Percentiles rank a stretch among this genome's conserved stretches.
Conservation (phyloP, 2,329 filamentous ascomycete species). For the Raffaelea arxii region DNA sequence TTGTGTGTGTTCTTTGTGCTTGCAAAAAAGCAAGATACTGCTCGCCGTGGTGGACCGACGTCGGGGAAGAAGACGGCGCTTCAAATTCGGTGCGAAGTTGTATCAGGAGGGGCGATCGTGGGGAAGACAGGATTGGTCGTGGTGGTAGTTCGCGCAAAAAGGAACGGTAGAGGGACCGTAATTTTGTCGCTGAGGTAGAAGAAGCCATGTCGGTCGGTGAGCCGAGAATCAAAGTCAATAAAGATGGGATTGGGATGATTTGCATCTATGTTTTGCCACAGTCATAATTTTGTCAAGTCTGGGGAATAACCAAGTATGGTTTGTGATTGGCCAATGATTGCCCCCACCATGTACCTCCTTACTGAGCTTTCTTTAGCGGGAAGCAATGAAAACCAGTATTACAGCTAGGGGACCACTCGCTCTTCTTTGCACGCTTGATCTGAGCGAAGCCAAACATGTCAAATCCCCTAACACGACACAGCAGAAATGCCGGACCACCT, state of each 20-base stretch:
- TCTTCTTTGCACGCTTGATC: too few relatives aligned
- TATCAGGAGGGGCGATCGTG: slow-evolving; percentile 59
- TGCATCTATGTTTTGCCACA: too few relatives aligned
- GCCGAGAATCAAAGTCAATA: not conserved
- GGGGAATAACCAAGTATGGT: not conserved
- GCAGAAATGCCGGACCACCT: too few relatives aligned
- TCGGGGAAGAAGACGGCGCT: slow-evolving; percentile 16
- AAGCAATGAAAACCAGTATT: too few relatives aligned
- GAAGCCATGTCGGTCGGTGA: not conserved
- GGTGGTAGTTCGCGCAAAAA: slow-evolving; percentile 83
- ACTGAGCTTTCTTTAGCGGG: not conserved
- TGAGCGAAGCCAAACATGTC: too few relatives aligned
- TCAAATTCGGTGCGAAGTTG: slow-evolving; percentile 57
- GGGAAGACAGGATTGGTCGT: slow-evolving; percentile 43
- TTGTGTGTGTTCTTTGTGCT: slow-evolving; percentile 76
- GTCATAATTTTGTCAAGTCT: not conserved
- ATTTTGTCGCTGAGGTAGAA: slow-evolving; percentile 18
- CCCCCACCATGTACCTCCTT: not conserved
- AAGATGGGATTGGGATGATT: too few relatives aligned
- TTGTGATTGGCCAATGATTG: not conserved
- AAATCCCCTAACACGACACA: too few relatives aligned
- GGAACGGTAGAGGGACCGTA: slow-evolving; percentile 77
- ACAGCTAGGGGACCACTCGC: too few relatives aligned
- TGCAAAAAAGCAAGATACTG: slow-evolving; percentile 73
- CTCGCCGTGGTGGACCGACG: slow-evolving; percentile 42